Evolutionary conservation across 805 yeast genomes (phyloP).

Genomic region (Kregervanrija pseudodelftensis): DNA sequence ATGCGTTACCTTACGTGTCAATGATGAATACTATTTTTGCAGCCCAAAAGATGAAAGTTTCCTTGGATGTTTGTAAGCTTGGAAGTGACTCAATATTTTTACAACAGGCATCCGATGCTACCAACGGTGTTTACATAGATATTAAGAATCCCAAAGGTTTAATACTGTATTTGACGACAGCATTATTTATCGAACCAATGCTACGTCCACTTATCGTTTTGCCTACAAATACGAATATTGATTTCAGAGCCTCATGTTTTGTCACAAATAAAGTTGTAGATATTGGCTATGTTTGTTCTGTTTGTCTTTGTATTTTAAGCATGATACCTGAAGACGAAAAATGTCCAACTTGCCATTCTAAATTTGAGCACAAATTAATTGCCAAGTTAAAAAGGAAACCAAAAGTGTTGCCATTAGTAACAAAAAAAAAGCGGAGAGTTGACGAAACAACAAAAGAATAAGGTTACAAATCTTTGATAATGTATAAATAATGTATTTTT

Average conservation of each 20-base stretch:
- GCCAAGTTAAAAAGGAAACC: constrained; percentile 56
- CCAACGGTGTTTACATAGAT: constrained; percentile 78
- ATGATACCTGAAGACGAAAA: constrained; percentile 53
- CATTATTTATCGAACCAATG: constrained; percentile 81
- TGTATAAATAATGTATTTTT: background rate
- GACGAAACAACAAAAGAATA: background rate
- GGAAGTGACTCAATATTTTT: constrained; percentile 68
- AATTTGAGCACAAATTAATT: constrained; percentile 60
- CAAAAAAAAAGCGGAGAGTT: constrained; percentile 18
- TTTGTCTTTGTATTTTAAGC: constrained; percentile 79
- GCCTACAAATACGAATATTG: constrained; percentile 81
- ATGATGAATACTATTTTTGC: constrained; percentile 95
- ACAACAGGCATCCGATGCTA: constrained; percentile 94
- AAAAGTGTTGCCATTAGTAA: constrained; percentile 25
- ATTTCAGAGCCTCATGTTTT: constrained; percentile 92
- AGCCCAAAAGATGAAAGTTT: constrained; percentile 84
- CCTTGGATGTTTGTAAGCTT: constrained; percentile 86
- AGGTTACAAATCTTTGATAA: background rate
- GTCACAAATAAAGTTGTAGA: constrained; percentile 86
- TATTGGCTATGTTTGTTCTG: constrained; percentile 91
- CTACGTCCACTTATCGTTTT: constrained; percentile 67
- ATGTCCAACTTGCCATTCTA: constrained; percentile 85
- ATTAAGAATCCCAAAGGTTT: constrained; percentile 67
- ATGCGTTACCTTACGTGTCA: constrained; percentile 77
- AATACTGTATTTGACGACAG: constrained; percentile 74